phyloP scores from a whole-genome alignment of 108 stramenopile genomes.

The Nitzschia sp. region DNA sequence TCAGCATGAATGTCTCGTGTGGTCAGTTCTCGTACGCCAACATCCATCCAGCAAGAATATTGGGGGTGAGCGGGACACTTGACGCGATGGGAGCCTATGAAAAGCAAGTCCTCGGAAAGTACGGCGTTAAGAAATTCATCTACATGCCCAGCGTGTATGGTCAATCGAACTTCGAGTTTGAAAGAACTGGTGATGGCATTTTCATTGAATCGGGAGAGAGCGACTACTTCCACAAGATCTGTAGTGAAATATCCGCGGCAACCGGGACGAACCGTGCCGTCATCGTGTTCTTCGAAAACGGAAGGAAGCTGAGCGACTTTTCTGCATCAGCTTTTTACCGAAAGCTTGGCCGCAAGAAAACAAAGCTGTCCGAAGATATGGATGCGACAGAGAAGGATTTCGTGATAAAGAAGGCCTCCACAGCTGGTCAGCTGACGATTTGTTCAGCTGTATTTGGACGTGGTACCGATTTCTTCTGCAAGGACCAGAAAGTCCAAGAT shows the following conservation, averaged over 20 bases:
- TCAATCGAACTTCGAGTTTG: constrained; percentile 55
- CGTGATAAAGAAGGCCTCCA: constrained; percentile 61
- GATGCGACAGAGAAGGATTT: constrained; percentile 46
- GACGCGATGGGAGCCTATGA: constrained; percentile 44
- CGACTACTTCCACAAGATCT: constrained; percentile 59
- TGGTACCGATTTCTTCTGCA: constrained; percentile 71
- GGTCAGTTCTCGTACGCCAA: constrained; percentile 75
- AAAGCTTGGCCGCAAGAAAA: constrained; percentile 55
- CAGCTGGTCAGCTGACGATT: constrained; percentile 56
- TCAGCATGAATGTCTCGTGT: constrained; percentile 62
- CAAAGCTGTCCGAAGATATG: constrained; percentile 53
- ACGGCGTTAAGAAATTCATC: constrained; percentile 49
- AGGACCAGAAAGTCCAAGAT: constrained; percentile 52
- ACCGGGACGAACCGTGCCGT: constrained; percentile 49
- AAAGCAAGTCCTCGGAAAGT: constrained; percentile 45
- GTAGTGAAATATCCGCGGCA: constrained; percentile 38
- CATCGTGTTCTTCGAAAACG: constrained; percentile 61
- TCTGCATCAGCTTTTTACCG: constrained; percentile 40
- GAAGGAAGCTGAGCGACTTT: constrained; percentile 41
- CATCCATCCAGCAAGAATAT: constrained; percentile 55
- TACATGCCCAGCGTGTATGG: constrained; percentile 69
- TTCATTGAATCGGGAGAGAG: constrained; percentile 42
- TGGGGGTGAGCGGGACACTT: constrained; percentile 68
- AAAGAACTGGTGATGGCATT: constrained; percentile 59
- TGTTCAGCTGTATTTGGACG: constrained; percentile 65